phyloP scores from a whole-genome alignment of 805 yeast species.

The Candida sakaeoensis region DNA sequence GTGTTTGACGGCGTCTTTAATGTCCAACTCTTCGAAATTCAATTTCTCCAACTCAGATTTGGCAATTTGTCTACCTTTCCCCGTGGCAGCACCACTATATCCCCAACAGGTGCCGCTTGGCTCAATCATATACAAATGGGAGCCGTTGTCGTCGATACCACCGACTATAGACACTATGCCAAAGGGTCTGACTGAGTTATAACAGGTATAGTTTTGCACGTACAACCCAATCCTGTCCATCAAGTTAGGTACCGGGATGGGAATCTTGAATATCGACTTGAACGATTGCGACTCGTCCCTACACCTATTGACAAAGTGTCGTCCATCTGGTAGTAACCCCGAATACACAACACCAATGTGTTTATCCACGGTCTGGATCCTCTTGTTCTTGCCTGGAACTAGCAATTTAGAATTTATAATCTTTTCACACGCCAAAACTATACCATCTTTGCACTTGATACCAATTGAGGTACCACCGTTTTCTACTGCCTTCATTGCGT shows the following conservation, averaged over 20 bases:
- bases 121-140: conserved; percentile 93
- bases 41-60: conserved; percentile 93
- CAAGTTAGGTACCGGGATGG: conserved; percentile 76
- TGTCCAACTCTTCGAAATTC: conserved; percentile 64
- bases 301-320: conserved; percentile 87
- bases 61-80: conserved; percentile 98
- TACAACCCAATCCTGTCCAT: conserved; percentile 85
- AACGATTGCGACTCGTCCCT: conserved; percentile 86
- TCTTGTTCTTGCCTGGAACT: conserved; percentile 83
- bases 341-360: conserved; percentile 95
- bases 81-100: conserved; percentile 94
- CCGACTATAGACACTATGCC: conserved; percentile 92
- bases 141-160: conserved; percentile 86
- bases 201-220: conserved; percentile 93
- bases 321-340: conserved; percentile 94
- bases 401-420: conserved; percentile 79
- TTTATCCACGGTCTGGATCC: conserved; percentile 89
- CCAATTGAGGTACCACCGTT: conserved; percentile 96
- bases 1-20: conserved; percentile 81
- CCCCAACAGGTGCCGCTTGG: conserved; percentile 99
- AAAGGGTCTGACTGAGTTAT: conserved; percentile 96
- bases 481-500: conserved; percentile 96
- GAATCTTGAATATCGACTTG: conserved; percentile 70
- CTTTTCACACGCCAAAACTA: conserved; percentile 97
- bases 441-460: conserved; percentile 86